Base-by-base conservation (phyloP, 2,329 filamentous ascomycete genomes). In the Penicillium sclerotiorum region DNA sequence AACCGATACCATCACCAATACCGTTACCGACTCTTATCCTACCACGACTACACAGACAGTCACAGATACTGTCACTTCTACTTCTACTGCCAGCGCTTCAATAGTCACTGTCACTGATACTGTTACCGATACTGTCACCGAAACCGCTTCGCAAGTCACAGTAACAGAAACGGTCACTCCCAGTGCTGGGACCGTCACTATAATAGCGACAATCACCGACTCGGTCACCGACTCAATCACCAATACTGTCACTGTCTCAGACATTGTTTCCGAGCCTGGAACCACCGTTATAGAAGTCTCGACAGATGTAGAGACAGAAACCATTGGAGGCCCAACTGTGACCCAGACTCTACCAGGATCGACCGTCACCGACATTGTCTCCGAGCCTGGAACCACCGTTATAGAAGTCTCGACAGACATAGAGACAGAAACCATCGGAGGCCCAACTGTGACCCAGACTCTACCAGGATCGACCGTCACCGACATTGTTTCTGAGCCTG, bases 241-340 rank as follows among this genome's bases (percentile, higher is more conserved):
- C 7, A 3, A 9, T 13, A 38, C 35, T 4, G 35, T 38, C 35
- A 38, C 20, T 38, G 35, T 21, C 9, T 12, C 35, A 2, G 35
- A 12, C 3, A 22, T 27, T 27, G n/a, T 18, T 18, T 4, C 8
- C 15, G 9, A 12, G 20, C 18, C 36, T 7, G 35, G 13, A 25
- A 17, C 37, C 1, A 40, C 22, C 6, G 22, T 25, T 11, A 40
- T 8, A 18, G 5, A 11, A 8, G 36, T 40, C 23, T 40, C 21
- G 3, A 40, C 37, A 8, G 37, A 40, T 15, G 18, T 40, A 3
- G 36, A 15, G 15, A 43, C 46, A 8, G 25, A 35, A 12, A 47
- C 35, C 15, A n/a, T 48, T 9, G 28, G 20, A 17, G 45, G 49
- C 1, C 47, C 48, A 5, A 57, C 51, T n/a, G n/a, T 49, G 15